Evolutionary conservation across 106 monocot genomes (phyloP).

Genomic region (Posidonia australis): DNA sequence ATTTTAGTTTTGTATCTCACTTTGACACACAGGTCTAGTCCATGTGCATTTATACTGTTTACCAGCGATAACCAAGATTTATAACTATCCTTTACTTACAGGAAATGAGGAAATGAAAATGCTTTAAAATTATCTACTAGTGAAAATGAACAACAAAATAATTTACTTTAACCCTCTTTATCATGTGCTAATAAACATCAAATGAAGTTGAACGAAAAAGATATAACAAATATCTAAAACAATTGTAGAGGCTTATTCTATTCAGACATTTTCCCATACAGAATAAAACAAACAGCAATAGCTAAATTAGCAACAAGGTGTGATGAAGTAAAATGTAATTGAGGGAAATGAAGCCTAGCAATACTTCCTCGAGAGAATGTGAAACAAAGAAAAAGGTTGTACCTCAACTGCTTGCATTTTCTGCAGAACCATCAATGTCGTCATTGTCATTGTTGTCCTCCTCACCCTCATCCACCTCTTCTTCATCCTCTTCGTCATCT

Average conservation of each 20-base stretch:
- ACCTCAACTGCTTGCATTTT: slow-evolving; percentile 46
- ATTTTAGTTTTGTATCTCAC: no score
- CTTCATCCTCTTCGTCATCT: slow-evolving; percentile 29
- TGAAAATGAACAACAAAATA: no score
- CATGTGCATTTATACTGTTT: no score
- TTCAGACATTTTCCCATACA: not conserved
- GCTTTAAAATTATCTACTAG: no score
- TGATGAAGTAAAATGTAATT: not conserved
- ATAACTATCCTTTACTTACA: no score
- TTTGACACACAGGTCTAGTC: no score
- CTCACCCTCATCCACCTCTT: slow-evolving; percentile 13
- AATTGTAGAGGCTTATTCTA: not conserved
- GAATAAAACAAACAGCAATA: not conserved
- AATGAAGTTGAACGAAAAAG: no score
- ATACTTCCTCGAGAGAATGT: slow-evolving; percentile 4
- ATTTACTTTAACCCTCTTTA: no score
- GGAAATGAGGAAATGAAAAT: no score
- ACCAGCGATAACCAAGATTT: no score
- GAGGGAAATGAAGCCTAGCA: not conserved
- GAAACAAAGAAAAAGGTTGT: not conserved
- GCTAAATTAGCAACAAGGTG: not conserved
- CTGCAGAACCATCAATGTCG: slow-evolving; percentile 31
- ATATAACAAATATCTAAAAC: not conserved
- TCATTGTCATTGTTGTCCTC: slow-evolving; percentile 28
- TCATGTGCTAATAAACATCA: no score